Evolutionary conservation across 2,329 filamentous ascomycete species (phyloP), one percentile per base, ranked within the genome.

Genomic region (Colletotrichum eleusines): DNA sequence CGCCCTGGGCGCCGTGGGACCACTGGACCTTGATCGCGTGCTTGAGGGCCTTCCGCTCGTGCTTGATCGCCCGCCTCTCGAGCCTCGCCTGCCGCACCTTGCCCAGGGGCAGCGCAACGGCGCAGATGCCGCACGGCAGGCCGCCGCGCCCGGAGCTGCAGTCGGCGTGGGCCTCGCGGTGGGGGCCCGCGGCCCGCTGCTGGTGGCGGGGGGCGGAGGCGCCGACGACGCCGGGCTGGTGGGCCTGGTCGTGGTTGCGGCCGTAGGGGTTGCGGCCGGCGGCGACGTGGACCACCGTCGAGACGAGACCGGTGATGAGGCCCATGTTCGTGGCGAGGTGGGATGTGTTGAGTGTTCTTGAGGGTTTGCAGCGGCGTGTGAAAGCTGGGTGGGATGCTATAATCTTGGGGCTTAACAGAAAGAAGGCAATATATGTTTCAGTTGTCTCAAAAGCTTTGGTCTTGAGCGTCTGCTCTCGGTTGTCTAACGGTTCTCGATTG

Each of bases 271-370:
- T 72, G n/a, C 63, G 46, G 71, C 71, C 63, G 63, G 65, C 60
- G 57, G 65, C 69, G 51, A 54, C 69, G 53, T 69, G 69, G 69
- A 64, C 58, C 48, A 70, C 60, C 16, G 70, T 72, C 0, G 62
- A 66, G 62, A 73, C 66, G 55, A 73, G 60, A 28, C 66, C 72
- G 62, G 59, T 60, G 66, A 73, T 66, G 62, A 73, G 62, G 64
- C 72, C 66, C 61, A 73, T 73, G 50, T 6, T 7, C 3, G 3
- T 6, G 20, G 23, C 8, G 7, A n/a, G 12, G 31, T 16, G 8
- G 35, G n/a, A 8, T 20, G n/a, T 23, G 44, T 46, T 23, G 44
- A 16, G 23, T 35, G 20, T 28, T n/a, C n/a, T n/a, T n/a, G 26
- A 12, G 31, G 44, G 3, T 35, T 12, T 3, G 6, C n/a, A 18